Base-by-base conservation (phyloP, 2,329 filamentous ascomycete genomes). In the Leptographium wingfieldii region DNA sequence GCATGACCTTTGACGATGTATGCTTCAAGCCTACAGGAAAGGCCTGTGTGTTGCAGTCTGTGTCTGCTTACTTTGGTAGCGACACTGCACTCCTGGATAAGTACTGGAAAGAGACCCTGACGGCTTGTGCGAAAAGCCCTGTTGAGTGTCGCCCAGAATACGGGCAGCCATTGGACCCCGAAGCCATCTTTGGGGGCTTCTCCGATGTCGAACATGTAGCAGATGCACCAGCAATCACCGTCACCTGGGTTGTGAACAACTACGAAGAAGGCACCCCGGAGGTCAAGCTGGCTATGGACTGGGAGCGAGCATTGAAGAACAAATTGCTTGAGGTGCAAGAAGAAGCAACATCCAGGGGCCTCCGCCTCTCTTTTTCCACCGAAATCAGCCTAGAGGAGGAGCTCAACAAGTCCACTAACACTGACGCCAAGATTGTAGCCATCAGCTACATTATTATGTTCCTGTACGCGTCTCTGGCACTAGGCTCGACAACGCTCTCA, bases 391-490 rank as follows among this genome's bases (percentile, higher is more conserved):
- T 99, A 63, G 92, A 97, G 70, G 82, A 96, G 70, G 94, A 99
- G 69, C 79, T 99, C 61, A 99, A 96, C 77, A 96, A 97, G 74
- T 95, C 91, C 46, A 96, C 91, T 56, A 99, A 99, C 72, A 97
- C 94, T 0, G 94, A 99, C 72, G 95, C 92, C 53, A 96, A 92
- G 72, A 99, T 99, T 67, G 85, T 99, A 29, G 84, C 92, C 59
- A 87, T 99, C 73, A 97, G 92, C 78, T 99, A 99, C 74, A 80
- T 97, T 64, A 90, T 96, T 76, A 99, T 99, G 94, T 99, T 99
- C 73, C 75, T 99, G 63, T 99, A 99, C 69, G 94, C 92, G 4
- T 97, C 92, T 6, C 75, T 99, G 58, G 92, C 94, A 0, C 79
- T 99, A 0, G 94, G 94, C 0, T 96, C 92, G 1, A 94, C 89